A percentile compares a stretch with the other conserved stretches of the same genome.
Evolutionary conservation across 2,329 filamentous ascomycete genomes (phyloP).

Genomic region (Huntiella moniliformis): DNA sequence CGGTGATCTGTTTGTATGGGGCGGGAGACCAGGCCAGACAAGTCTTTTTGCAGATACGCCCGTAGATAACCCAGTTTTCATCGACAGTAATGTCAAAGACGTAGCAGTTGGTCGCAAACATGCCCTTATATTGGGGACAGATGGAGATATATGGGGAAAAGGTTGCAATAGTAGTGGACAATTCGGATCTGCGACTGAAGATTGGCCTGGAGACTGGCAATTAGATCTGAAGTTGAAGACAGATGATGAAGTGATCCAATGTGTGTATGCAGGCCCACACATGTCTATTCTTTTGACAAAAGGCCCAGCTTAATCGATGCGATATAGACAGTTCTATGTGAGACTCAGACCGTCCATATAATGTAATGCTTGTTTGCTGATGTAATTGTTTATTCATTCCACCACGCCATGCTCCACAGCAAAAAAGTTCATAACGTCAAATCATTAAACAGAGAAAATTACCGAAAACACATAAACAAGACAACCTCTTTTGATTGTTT

Average conservation of each 20-base stretch:
- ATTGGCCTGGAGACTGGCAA: conserved; percentile 20
- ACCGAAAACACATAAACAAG: conserved; percentile 2
- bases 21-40: conserved; percentile 17
- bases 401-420: neutral
- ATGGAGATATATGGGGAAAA: conserved; percentile 32
- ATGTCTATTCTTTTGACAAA: conserved; percentile 28
- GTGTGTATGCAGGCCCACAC: conserved; percentile 29
- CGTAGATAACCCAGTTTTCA: conserved; percentile 2
- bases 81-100: conserved; percentile 33
- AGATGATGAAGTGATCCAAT: conserved; percentile 18
- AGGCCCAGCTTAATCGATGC: neutral
- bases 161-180: conserved; percentile 42
- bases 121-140: conserved; percentile 33
- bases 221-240: conserved; percentile 16
- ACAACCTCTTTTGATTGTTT: conserved; percentile 19
- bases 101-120: conserved; percentile 40
- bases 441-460: conserved; percentile 10
- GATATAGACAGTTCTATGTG: neutral
- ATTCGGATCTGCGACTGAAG: conserved; percentile 24
- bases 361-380: conserved; percentile 1
- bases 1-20: conserved; percentile 44
- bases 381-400: conserved; percentile 11
- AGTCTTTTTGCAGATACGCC: neutral
- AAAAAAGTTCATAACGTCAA: conserved; percentile 12
- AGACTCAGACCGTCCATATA: neutral